Evolutionary conservation across 495 filamentous ascomycete genomes (phyloP).

Genomic region (Hyaloscypha hepaticicola): DNA sequence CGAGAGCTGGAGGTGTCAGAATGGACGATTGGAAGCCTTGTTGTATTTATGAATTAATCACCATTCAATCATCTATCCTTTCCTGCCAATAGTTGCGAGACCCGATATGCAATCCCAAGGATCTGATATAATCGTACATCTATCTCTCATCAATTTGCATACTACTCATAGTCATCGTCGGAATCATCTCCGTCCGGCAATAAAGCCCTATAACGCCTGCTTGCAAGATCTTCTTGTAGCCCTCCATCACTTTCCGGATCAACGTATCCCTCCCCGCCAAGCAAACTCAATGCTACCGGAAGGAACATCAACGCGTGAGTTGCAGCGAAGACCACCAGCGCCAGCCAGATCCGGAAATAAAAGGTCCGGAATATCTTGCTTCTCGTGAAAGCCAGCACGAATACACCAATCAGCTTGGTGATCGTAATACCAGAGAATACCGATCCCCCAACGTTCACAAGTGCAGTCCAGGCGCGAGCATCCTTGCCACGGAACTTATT

Average conservation of each 20-base stretch:
- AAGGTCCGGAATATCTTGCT: conserved; percentile 99
- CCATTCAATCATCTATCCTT: too few relatives aligned
- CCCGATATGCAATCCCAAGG: too few relatives aligned
- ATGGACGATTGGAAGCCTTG: too few relatives aligned
- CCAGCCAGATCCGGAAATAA: conserved; percentile 95
- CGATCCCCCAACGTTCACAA: conserved; percentile 89
- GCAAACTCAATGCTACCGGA: conserved; percentile 82
- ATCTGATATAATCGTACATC: background rate
- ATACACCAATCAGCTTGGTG: conserved; percentile 91
- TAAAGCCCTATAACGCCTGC: conserved; percentile 44
- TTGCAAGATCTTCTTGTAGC: conserved; percentile 76
- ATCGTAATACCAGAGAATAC: conserved; percentile 96
- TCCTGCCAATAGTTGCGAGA: too few relatives aligned
- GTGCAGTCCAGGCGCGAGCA: conserved; percentile 82
- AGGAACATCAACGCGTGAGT: conserved; percentile 87
- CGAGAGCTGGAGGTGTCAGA: too few relatives aligned
- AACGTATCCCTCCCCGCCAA: conserved; percentile 85
- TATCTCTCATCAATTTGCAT: background rate
- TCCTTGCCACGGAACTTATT: conserved; percentile 71
- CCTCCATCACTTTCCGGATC: conserved; percentile 77
- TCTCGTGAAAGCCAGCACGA: conserved; percentile 87
- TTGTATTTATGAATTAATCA: too few relatives aligned
- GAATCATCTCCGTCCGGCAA: conserved; percentile 37
- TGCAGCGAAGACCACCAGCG: conserved; percentile 86
- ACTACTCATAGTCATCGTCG: conserved; percentile 30